Evolutionary conservation across 75 land plant genomes (phyloP), one percentile per base, ranked within the genome.

Genomic region (Selaginella tamariscina): DNA sequence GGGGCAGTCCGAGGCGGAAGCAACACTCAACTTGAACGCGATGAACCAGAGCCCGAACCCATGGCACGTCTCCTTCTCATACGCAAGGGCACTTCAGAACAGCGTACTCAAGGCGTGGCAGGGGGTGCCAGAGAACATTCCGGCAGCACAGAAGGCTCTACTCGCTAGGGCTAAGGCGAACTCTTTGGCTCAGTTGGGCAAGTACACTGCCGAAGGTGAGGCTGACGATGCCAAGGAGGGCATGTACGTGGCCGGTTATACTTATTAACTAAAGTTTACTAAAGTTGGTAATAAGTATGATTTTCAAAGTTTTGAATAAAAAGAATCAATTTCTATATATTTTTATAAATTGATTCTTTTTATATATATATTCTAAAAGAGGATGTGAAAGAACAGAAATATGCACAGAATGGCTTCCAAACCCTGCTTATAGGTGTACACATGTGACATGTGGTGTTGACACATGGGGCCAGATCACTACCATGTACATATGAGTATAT

Each of bases 51-150:
- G 67, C 27, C 83, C 93, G 8, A 89, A 82, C 88, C 94, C 91
- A 55, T 89, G 94, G 94, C 94, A 87, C 55, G 94, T 89, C n/a
- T 88, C 93, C 0, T 88, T 88, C 80, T 88, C 93, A 0, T 88
- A 88, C 66, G 93, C 93, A 15, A 80, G 93, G 22, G 93, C 93
- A 26, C 80, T 87, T 33, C 94, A 89, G 56, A 89, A 89, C 80
- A 72, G 82, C 21, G 78, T 81, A 68, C 65, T 89, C 49, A 87
- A 89, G 80, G 82, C 91, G 32, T 89, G 94, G 94, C 72, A 85
- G 65, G 94, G 93, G 27, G 77, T 39, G 13, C 83, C 91, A 2
- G 94, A 84, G 73, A 89, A 87, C 56, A 78, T 84, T 0, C 73
- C 74, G 73, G 87, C 83, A 1, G 91, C 85, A 29, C 94, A 87